A percentile compares a stretch with the other conserved stretches of the same genome.
Conservation (phyloP, 169 alveolate genomes). For the Plasmodium relictum region DNA sequence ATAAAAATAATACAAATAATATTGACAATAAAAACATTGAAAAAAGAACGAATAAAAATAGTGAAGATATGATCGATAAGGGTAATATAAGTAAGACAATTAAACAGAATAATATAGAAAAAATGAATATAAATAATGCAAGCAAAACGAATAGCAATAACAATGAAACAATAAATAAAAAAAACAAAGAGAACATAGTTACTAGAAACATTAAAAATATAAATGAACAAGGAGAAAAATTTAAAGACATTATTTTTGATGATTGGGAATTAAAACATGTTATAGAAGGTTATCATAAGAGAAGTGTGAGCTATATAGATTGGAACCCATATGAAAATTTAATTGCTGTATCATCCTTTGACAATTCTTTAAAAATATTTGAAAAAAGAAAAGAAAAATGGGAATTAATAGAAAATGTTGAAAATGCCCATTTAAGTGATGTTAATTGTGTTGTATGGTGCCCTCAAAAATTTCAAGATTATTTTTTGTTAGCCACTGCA, state of each 20-base stretch:
- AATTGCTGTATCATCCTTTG: slow-evolving; percentile 66
- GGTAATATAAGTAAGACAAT: not conserved
- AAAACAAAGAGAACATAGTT: not conserved
- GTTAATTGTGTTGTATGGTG: slow-evolving; percentile 86
- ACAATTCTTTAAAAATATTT: slow-evolving; percentile 64
- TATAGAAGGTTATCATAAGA: slow-evolving; percentile 80
- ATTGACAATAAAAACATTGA: not conserved
- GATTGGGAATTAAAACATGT: slow-evolving; percentile 82
- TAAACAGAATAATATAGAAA: not conserved
- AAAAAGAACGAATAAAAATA: slow-evolving; percentile 1
- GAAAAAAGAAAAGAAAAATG: slow-evolving; percentile 16
- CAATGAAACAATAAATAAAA: no score
- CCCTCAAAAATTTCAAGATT: slow-evolving; percentile 53
- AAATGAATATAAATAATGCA: not conserved
- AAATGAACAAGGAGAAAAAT: slow-evolving; percentile 1
- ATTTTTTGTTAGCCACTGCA: slow-evolving; percentile 79
- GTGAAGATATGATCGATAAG: not conserved
- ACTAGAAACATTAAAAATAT: slow-evolving; percentile 9
- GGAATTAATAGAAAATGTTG: slow-evolving; percentile 36
- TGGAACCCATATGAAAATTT: slow-evolving; percentile 68
- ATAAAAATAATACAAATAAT: not conserved
- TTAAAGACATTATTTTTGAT: slow-evolving; percentile 65
- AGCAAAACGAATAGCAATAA: not conserved
- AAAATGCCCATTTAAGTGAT: slow-evolving; percentile 83
- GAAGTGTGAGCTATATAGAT: slow-evolving; percentile 82